Percentiles rank a stretch among this genome's conserved stretches.
Evolutionary conservation across 352 stramenopile species (phyloP).

Genomic region (Phytophthora ramorum): DNA sequence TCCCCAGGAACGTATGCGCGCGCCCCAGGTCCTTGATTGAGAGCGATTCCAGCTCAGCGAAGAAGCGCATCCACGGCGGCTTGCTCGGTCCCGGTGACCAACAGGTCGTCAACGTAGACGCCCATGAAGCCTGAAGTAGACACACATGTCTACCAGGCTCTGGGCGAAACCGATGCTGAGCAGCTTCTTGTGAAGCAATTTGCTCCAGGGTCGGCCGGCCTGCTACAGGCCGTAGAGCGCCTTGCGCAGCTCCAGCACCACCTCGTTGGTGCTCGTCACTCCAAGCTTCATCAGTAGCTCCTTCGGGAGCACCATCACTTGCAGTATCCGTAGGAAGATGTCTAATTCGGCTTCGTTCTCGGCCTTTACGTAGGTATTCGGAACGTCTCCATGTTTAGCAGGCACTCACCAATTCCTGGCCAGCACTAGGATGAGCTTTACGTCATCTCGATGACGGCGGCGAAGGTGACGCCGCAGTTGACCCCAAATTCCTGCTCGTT

Average conservation of each 20-base stretch:
- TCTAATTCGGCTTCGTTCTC: not conserved
- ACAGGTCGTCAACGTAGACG: constrained; percentile 34
- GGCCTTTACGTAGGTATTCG: not conserved
- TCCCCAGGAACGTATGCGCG: not conserved
- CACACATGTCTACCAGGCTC: constrained; percentile 32
- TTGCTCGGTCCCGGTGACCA: not conserved
- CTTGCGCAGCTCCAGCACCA: constrained; percentile 18
- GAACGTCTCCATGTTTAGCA: not conserved
- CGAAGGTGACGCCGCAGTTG: too few species aligned
- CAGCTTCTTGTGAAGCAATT: constrained; percentile 27
- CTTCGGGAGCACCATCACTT: not conserved
- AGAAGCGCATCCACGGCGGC: not conserved
- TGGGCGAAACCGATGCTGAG: constrained; percentile 13
- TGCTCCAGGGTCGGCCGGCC: constrained; percentile 31
- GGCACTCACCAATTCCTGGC: not conserved
- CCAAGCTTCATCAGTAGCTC: constrained; percentile 10
- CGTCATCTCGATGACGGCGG: not conserved
- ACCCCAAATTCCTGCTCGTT: too few species aligned
- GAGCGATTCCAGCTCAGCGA: not conserved
- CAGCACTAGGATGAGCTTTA: not conserved
- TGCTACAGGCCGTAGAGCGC: constrained; percentile 43
- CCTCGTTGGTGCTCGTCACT: constrained; percentile 9
- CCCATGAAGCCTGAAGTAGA: constrained; percentile 35
- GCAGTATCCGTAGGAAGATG: too few species aligned
- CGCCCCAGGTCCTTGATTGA: not conserved